phyloP scores from a whole-genome alignment of 352 stramenopile genomes.

The Pythium biforme region DNA sequence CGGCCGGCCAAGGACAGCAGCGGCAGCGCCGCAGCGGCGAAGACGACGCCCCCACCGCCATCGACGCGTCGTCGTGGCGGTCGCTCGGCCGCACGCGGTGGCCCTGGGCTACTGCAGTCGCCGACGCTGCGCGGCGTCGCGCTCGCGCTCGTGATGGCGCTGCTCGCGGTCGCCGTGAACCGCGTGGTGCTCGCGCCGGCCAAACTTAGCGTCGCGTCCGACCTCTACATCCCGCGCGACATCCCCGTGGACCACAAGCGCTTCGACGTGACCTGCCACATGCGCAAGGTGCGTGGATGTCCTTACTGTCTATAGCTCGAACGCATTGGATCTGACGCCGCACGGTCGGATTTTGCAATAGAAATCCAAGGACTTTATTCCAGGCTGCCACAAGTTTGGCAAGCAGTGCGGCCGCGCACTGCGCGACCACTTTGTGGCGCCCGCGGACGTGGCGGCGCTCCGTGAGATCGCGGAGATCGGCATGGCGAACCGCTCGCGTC shows the following conservation, averaged over 20 bases:
- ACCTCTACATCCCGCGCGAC: constrained; percentile 24
- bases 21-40: no score
- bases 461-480: constrained; percentile 80
- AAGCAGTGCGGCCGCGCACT: constrained; percentile 68
- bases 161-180: constrained; percentile 17
- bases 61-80: neutral
- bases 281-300: constrained; percentile 35
- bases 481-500: constrained; percentile 68
- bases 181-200: constrained; percentile 10
- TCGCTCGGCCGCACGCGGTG: neutral
- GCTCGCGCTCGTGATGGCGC: constrained; percentile 9
- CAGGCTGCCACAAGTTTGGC: constrained; percentile 63
- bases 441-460: constrained; percentile 63
- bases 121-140: constrained; percentile 2
- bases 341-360: constrained; percentile 14
- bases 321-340: no score
- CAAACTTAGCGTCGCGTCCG: neutral
- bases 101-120: constrained; percentile 8
- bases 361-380: constrained; percentile 47
- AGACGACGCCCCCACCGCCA: neutral
- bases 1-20: constrained; percentile 4
- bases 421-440: constrained; percentile 71
- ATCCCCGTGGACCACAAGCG: constrained; percentile 35
- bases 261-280: constrained; percentile 53
- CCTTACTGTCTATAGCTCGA: no score